Evolutionary conservation across 257 asterid genomes (phyloP).

Genomic region (Mentha longifolia): DNA sequence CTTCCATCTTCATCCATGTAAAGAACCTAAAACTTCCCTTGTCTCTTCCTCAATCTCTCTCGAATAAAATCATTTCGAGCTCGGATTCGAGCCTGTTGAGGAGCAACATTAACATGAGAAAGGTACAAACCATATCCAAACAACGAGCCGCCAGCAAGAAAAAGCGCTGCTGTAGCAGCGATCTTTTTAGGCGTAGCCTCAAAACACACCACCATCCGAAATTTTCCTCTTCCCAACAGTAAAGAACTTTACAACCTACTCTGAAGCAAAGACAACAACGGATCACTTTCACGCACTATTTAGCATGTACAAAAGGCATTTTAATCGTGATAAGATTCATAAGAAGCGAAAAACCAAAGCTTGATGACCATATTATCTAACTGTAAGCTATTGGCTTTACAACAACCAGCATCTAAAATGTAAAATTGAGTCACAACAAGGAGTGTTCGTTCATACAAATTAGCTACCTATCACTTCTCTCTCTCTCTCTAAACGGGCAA

Average conservation of each 20-base stretch:
- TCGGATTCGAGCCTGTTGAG: conserved; percentile 81
- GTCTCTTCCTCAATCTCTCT: conserved; percentile 60
- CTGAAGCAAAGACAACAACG: conserved; percentile 10
- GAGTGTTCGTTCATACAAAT: not conserved
- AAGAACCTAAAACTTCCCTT: conserved; percentile 41
- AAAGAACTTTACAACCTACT: not conserved
- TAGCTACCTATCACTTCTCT: not conserved
- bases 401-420: too few species aligned
- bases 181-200: conserved; percentile 55
- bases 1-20: not conserved
- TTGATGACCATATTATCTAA: too few species aligned
- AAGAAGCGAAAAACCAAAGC: not conserved
- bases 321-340: conserved; percentile 2
- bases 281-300: conserved; percentile 5
- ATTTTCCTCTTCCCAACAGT: not conserved
- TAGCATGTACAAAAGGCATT: not conserved
- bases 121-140: conserved; percentile 71
- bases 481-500: too few species aligned
- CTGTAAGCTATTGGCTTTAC: not conserved
- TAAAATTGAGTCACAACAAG: not conserved
- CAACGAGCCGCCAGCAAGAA: conserved; percentile 52
- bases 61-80: conserved; percentile 69
- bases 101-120: conserved; percentile 58
- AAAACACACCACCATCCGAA: conserved; percentile 63
- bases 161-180: conserved; percentile 44